Evolutionary conservation across 305 asterid genomes (phyloP).

Genomic region (Fraxinus angustifolia): DNA sequence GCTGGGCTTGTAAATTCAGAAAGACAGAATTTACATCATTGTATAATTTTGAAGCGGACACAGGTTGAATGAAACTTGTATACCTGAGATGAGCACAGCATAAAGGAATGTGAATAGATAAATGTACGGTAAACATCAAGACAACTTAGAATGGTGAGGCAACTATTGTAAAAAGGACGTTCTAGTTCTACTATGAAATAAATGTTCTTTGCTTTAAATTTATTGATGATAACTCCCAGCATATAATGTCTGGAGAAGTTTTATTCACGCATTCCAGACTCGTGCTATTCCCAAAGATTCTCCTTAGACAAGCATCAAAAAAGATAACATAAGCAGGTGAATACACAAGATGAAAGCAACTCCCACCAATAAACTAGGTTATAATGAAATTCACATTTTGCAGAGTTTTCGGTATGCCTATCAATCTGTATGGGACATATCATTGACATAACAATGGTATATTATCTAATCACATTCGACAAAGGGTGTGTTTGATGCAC

Average conservation of each 20-base stretch:
- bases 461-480: not conserved
- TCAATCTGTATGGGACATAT: not conserved
- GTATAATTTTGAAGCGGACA: conserved; percentile 86
- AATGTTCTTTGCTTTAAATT: not conserved
- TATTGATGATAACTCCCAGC: not conserved
- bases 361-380: not conserved
- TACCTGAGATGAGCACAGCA: conserved; percentile 59
- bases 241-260: not conserved
- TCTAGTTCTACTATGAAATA: not conserved
- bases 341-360: not conserved
- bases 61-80: conserved; percentile 92
- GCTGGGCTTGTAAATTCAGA: conserved; percentile 4
- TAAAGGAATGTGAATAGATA: conserved; percentile 12
- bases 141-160: not conserved
- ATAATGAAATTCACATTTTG: not conserved
- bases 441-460: not conserved
- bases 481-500: not conserved
- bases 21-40: conserved; percentile 63
- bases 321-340: conserved; percentile 2
- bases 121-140: not conserved
- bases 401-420: not conserved
- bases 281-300: conserved; percentile 2
- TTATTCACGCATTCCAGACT: not conserved
- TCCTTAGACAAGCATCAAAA: not conserved
- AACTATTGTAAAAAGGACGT: not conserved